Conservation (phyloP, 805 yeast species). For the Saccharomycopsis sp. region DNA sequence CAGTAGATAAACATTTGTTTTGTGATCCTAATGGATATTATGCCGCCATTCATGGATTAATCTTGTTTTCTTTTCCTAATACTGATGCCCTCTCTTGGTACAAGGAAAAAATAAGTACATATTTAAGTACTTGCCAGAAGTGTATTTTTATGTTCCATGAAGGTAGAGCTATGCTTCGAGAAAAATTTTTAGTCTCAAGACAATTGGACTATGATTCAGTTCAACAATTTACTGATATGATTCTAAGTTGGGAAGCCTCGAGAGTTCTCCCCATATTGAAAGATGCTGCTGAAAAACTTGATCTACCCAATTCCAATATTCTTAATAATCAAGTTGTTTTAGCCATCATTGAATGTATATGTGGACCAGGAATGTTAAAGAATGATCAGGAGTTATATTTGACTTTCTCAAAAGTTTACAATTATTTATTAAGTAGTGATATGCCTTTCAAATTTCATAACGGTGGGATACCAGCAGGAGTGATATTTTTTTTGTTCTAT, state of each 20-base stretch:
- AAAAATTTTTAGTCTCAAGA: slow-evolving; percentile 42
- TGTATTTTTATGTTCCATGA: slow-evolving; percentile 46
- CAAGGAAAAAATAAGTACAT: slow-evolving; percentile 28
- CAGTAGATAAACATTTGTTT: slow-evolving; percentile 36
- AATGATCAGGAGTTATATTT: slow-evolving; percentile 26
- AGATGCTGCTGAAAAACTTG: slow-evolving; percentile 3
- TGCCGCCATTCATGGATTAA: slow-evolving; percentile 42
- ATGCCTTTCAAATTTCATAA: slow-evolving; percentile 10
- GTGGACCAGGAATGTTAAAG: slow-evolving; percentile 42
- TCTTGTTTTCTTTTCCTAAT: slow-evolving; percentile 50
- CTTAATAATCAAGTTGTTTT: slow-evolving; percentile 9
- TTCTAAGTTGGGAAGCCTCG: slow-evolving; percentile 27
- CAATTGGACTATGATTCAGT: slow-evolving; percentile 36
- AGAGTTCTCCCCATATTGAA: slow-evolving; percentile 20
- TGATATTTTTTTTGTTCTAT: slow-evolving; percentile 43
- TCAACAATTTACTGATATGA: slow-evolving; percentile 25
- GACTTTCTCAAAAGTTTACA: slow-evolving; percentile 29
- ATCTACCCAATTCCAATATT: background rate
- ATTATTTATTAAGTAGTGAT: slow-evolving; percentile 8
- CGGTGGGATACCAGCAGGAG: slow-evolving; percentile 34
- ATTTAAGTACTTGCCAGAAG: slow-evolving; percentile 38
- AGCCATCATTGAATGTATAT: slow-evolving; percentile 36
- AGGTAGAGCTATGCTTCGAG: slow-evolving; percentile 40
- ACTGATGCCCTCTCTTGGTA: slow-evolving; percentile 36
- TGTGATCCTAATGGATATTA: slow-evolving; percentile 41